Evolutionary conservation across 345 rosid genomes (phyloP).

Genomic region (Hypericum androsaemum): DNA sequence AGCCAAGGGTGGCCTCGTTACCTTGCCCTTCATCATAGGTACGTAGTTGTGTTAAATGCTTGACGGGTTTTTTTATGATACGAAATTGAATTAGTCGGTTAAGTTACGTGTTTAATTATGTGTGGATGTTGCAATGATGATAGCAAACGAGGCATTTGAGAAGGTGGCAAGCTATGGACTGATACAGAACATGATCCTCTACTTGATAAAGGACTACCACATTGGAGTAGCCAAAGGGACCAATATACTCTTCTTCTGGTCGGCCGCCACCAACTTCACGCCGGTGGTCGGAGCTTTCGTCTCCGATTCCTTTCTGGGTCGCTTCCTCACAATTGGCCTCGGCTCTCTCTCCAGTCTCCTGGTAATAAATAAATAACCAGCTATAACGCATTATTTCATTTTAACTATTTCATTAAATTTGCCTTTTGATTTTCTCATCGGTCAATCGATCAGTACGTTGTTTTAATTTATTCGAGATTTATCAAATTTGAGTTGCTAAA

Average conservation of each 20-base stretch:
- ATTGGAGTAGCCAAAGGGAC: conserved; percentile 50
- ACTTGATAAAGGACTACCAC: conserved; percentile 43
- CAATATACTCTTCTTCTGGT: conserved; percentile 53
- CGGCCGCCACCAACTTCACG: conserved; percentile 51
- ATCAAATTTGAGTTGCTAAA: no score
- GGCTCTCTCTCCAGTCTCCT: conserved; percentile 53
- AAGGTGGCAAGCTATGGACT: conserved; percentile 75
- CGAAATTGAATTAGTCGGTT: no score
- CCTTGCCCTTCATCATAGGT: conserved; percentile 79
- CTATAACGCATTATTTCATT: not conserved
- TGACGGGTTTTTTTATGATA: not conserved
- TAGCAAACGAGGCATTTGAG: conserved; percentile 78
- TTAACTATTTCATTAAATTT: not conserved
- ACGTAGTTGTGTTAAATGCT: not conserved
- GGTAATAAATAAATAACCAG: conserved; percentile 26
- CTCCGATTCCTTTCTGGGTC: conserved; percentile 66
- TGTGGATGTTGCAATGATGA: conserved; percentile 2
- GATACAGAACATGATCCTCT: conserved; percentile 56
- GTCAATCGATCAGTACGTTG: no score
- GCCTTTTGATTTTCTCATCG: no score
- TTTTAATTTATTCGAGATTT: no score
- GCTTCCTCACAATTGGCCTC: conserved; percentile 52
- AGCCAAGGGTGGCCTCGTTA: conserved; percentile 54
- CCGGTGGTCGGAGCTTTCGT: conserved; percentile 66
- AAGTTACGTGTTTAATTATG: not conserved